A percentile compares a stretch with the other conserved stretches of the same genome.
Conservation (phyloP, 73 alveolate species). For the Paramecium sexaurelia region DNA sequence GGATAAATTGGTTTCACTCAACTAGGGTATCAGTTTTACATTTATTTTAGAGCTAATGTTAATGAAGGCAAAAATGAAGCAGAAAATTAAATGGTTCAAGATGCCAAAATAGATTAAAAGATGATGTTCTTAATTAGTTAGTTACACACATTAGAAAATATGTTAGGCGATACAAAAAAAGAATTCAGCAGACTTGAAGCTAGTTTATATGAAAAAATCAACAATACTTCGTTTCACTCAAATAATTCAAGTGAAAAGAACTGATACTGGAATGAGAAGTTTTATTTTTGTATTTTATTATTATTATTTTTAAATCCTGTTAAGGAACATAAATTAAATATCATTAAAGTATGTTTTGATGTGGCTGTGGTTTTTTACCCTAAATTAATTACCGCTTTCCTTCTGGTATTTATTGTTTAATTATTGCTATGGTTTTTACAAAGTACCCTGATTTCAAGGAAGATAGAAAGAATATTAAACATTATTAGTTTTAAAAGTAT, state of each 20-base stretch:
- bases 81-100: slow-evolving; percentile 36
- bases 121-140: slow-evolving; percentile 47
- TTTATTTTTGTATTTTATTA: no score
- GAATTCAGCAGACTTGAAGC: slow-evolving; percentile 54
- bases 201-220: slow-evolving; percentile 48
- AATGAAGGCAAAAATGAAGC: slow-evolving; percentile 34
- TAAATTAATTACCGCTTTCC: no score
- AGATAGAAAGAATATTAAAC: no score
- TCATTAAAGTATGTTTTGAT: no score
- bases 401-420: no score
- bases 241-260: slow-evolving; percentile 39
- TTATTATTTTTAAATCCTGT: no score
- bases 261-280: no score
- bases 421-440: no score
- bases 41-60: background rate
- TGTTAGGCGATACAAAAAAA: slow-evolving; percentile 55
- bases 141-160: slow-evolving; percentile 47
- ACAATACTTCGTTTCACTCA: slow-evolving; percentile 38
- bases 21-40: background rate
- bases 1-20: slow-evolving; percentile 26
- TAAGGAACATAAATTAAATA: no score
- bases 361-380: no score
- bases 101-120: slow-evolving; percentile 51
- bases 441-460: no score
- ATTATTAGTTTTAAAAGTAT: no score